Base-by-base conservation (phyloP, 2,329 filamentous ascomycete genomes). In the Arachnomyces sp. region DNA sequence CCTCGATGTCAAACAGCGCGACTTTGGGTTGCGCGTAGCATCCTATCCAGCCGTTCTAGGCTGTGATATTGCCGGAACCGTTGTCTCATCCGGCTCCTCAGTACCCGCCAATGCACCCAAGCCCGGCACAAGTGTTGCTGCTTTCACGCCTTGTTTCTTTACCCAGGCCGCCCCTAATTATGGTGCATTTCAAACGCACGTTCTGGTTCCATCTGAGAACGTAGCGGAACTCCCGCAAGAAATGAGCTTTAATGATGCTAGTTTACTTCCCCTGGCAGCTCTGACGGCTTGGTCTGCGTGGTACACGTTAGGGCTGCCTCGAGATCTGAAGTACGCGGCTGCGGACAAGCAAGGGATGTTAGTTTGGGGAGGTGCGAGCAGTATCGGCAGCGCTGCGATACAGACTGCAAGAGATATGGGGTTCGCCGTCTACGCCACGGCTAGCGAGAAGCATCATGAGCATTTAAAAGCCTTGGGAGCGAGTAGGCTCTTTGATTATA, bases 291-390 rank as follows among this genome's bases (percentile, higher is more conserved):
- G 46, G 50, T 46, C 48, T 14, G 57, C 47, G 11, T 61, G 50
- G 45, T 47, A 45, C 12, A 43, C 46, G 7, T 44, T 60, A 12
- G 55, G 51, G 1, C 38, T 62, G 6, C 43, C 51, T 8, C 44
- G 44, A 14, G 44, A 55, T 13, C 50, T 49, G 11, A 40, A 33
- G 28, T 53, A 52, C 31, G 44, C 38, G 7, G 39, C 55, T 0
- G 36, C 39, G 17, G 47, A 55, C 7, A 55, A 57, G 17, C 44
- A 50, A 14, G 55, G 52, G 1, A 50, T 69, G 11, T 43, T 69
- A 28, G 52, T 70, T 28, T 70, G 66, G 61, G 67, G 66, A 8
- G 67, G 59, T 3, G 57, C 62, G 1, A 63, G 59, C 7, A 65
- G 62, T 4, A 62, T 69, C 2, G 66, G 66, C 1, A 57, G 59